Conservation (phyloP, 2,329 filamentous ascomycete species). For the Lecanosticta acicola region DNA sequence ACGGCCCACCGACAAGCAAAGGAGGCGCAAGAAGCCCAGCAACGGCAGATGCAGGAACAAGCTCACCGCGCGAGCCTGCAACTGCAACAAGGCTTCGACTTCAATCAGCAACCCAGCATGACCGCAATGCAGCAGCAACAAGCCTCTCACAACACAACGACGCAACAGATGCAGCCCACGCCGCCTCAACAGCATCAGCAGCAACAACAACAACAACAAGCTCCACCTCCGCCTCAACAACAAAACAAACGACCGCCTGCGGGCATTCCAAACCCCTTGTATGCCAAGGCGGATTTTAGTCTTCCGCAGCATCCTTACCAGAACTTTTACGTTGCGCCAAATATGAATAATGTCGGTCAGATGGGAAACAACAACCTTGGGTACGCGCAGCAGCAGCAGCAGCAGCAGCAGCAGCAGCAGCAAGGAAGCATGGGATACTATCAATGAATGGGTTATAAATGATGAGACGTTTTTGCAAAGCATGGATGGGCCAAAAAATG, state of each 20-base stretch:
- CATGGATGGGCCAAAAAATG: too few species aligned
- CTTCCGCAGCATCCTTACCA: conserved; percentile 76
- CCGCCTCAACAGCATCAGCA: conserved; percentile 31
- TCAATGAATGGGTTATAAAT: too few species aligned
- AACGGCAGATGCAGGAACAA: conserved; percentile 28
- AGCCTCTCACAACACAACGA: conserved; percentile 16
- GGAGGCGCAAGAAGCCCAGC: conserved; percentile 24
- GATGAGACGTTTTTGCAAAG: too few species aligned
- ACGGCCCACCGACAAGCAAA: conserved; percentile 22
- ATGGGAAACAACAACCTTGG: neutral
- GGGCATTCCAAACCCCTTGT: conserved; percentile 63
- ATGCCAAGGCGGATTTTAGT: conserved; percentile 67
- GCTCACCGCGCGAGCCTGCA: conserved; percentile 24
- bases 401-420: too few species aligned
- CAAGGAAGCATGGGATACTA: too few species aligned
- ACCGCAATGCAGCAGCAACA: conserved; percentile 18
- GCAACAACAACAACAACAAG: conserved; percentile 16
- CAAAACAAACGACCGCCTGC: conserved; percentile 35
- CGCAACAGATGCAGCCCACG: conserved; percentile 22
- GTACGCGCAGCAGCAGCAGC: neutral
- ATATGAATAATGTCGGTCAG: neutral
- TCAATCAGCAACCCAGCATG: conserved; percentile 17
- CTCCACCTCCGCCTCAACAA: conserved; percentile 1
- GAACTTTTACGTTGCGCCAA: conserved; percentile 69
- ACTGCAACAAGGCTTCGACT: conserved; percentile 21